Evolutionary conservation across 345 rosid genomes (phyloP).

Genomic region (Melaleuca alternifolia): DNA sequence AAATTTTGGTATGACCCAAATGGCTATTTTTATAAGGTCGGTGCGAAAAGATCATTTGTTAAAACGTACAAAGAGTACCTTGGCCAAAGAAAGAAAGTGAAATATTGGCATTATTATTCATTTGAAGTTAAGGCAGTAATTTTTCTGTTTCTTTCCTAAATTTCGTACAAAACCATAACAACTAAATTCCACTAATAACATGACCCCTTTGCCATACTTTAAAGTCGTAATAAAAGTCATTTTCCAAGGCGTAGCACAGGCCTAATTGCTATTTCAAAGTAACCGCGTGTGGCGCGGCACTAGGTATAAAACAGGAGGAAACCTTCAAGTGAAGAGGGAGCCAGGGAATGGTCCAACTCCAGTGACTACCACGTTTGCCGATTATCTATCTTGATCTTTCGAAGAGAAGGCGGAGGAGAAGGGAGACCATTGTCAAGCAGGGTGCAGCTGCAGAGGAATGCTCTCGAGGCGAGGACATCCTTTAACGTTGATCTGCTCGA

Average conservation of each 20-base stretch:
- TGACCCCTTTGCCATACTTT: not conserved
- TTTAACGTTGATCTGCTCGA: rapidly evolving
- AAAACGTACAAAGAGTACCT: too few species aligned
- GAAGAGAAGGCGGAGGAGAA: not conserved
- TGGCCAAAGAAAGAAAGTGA: too few species aligned
- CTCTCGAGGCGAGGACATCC: not conserved
- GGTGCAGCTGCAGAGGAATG: conserved; percentile 1
- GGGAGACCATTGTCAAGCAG: not conserved
- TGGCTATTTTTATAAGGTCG: too few species aligned
- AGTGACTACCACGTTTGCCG: not conserved
- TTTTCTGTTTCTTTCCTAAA: too few species aligned
- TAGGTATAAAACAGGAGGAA: not conserved
- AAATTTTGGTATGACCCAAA: too few species aligned
- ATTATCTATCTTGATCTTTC: not conserved
- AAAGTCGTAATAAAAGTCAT: too few species aligned
- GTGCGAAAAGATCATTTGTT: too few species aligned
- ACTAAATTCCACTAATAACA: too few species aligned
- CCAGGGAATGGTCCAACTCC: conserved; percentile 4
- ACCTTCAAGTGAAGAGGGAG: not conserved
- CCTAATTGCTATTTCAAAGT: not conserved
- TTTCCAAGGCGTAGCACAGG: too few species aligned
- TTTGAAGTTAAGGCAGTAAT: too few species aligned
- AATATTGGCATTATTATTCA: too few species aligned
- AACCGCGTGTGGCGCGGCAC: not conserved
- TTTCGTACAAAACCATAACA: not conserved